A percentile compares a stretch with the other conserved stretches of the same genome.
phyloP scores from a whole-genome alignment of 345 rosid species.

The Salix koriyanagi region DNA sequence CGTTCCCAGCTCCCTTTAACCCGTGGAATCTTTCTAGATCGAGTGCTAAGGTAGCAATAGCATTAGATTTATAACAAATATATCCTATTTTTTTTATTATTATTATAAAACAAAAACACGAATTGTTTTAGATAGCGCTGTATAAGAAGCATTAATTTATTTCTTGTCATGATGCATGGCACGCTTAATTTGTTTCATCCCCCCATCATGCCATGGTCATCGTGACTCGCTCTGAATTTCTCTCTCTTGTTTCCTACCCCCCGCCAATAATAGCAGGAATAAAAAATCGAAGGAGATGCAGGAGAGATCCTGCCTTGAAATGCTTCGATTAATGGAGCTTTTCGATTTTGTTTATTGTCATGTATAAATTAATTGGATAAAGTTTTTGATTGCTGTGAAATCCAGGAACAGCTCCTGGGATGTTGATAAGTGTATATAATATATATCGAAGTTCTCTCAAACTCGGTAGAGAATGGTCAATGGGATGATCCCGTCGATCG shows the following conservation, averaged over 20 bases:
- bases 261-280: too few species aligned
- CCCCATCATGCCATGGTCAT: neutral
- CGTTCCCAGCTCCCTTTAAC: too few species aligned
- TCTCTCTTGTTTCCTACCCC: too few species aligned
- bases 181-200: neutral
- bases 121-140: too few species aligned
- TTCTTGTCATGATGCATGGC: neutral
- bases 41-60: too few species aligned
- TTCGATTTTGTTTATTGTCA: neutral
- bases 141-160: too few species aligned
- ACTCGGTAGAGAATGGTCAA: neutral
- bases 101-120: too few species aligned
- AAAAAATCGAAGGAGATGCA: too few species aligned
- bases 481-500: neutral
- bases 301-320: neutral
- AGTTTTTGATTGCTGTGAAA: constrained; percentile 13
- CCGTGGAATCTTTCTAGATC: too few species aligned
- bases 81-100: too few species aligned
- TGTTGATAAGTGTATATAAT: neutral
- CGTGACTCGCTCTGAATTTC: neutral
- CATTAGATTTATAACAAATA: too few species aligned
- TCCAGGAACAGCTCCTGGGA: neutral
- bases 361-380: neutral
- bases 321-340: neutral
- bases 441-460: neutral